Evolutionary conservation across 2,329 filamentous ascomycete species (phyloP).

Genomic region (Thelonectria rubi): DNA sequence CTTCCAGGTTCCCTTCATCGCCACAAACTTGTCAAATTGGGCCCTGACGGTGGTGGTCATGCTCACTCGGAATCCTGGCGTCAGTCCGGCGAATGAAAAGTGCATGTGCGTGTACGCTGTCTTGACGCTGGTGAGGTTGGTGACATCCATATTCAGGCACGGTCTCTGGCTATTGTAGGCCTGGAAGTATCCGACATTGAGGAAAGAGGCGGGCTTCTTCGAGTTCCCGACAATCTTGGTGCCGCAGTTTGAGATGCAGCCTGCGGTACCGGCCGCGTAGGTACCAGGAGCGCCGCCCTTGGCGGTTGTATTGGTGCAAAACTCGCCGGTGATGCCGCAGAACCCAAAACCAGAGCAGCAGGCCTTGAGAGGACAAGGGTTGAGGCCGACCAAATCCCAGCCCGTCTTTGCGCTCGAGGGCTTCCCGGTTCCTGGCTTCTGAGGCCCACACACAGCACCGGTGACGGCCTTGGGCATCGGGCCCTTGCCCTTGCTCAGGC

Average conservation of each 20-base stretch:
- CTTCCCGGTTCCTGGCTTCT: constrained; percentile 41
- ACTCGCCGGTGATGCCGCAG: constrained; percentile 55
- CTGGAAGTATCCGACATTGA: constrained; percentile 47
- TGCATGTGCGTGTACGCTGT: constrained; percentile 46
- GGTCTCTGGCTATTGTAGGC: constrained; percentile 43
- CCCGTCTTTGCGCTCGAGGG: constrained; percentile 40
- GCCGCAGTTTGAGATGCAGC: constrained; percentile 48
- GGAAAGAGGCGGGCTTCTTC: constrained; percentile 37
- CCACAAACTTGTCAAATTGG: constrained; percentile 46
- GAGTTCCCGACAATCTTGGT: constrained; percentile 44
- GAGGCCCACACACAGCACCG: constrained; percentile 48
- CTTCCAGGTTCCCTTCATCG: constrained; percentile 41
- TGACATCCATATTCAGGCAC: constrained; percentile 46
- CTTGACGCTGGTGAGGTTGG: constrained; percentile 30
- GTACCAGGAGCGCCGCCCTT: constrained; percentile 44
- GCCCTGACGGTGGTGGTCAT: constrained; percentile 33
- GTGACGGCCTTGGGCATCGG: constrained; percentile 46
- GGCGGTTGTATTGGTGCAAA: constrained; percentile 49
- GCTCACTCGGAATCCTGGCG: constrained; percentile 27
- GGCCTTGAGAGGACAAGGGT: constrained; percentile 56
- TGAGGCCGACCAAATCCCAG: constrained; percentile 49
- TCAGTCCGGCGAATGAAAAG: constrained; percentile 45
- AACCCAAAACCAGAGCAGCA: constrained; percentile 55
- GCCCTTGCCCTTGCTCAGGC: constrained; percentile 46
- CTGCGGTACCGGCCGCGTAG: constrained; percentile 34